Evolutionary conservation across 2,329 filamentous ascomycete genomes (phyloP), one percentile per base, ranked within the genome.

Genomic region (Penicillium glabrum): DNA sequence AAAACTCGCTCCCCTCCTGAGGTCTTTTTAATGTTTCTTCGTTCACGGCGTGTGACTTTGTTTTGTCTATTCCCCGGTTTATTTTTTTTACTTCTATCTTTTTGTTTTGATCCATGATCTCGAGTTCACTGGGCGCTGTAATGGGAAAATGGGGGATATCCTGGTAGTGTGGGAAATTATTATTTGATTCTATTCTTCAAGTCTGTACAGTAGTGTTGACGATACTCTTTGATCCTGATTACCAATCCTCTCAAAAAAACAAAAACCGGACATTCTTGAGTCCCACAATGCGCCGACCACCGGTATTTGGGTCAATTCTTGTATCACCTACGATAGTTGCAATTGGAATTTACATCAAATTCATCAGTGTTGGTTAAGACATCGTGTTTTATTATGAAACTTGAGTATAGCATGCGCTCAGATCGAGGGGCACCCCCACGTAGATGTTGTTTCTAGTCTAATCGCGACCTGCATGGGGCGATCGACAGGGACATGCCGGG

Each of bases 41-140:
- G 57, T 62, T 65, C 53, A 66, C 57, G 64, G 67, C 67, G 66
- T 63, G 68, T 57, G 60, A 61, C 58, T 61, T 53, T 64, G 53
- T 69, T 57, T 63, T 62, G 63, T 62, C 57, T 69, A 65, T 67
- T 68, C 65, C 58, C 61, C 59, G 62, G 60, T 51, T 60, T 60
- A 57, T 61, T 45, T 46, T 23, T 23, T 54, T 53, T 54, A 52
- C 55, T 61, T 59, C 57, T 60, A 45, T 49, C 46, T 59, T 46
- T 53, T 31, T 53, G 5, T 53, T 48, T 61, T 57, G 67, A 59
- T 62, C 60, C 47, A 58, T 65, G 63, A 66, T 64, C 62, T 67
- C 63, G 54, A 69, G 56, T 69, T 69, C 58, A 62, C 63, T 67
- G 67, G 73, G 72, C 73, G 72, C 72, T 75, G 67, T 73, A 73